These are phyloP conservation scores for Noccaea caerulescens DNA, from an alignment of 345 rosid species.

Conservation along the genomic window DNA sequence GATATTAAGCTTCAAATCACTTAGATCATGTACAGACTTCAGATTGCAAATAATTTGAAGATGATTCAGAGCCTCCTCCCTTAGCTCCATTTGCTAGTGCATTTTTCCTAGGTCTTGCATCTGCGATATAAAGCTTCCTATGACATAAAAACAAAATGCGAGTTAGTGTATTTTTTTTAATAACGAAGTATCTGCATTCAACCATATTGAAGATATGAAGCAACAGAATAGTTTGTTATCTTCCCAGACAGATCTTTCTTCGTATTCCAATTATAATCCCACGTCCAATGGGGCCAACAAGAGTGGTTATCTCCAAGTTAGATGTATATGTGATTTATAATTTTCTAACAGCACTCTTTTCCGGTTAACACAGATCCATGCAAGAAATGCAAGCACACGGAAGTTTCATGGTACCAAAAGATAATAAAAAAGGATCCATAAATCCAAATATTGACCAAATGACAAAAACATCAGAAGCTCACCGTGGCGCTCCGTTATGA, in stretches of 20 bases:
- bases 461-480: conserved; percentile 22
- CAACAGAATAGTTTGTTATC: neutral
- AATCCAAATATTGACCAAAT: conserved; percentile 18
- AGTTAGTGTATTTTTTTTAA: conserved; percentile 1
- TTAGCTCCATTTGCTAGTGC: conserved; percentile 98
- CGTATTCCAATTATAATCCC: conserved; percentile 13
- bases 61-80: conserved; percentile 99
- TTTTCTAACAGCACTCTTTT: conserved; percentile 18
- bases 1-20: conserved; percentile 31
- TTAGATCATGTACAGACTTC: conserved; percentile 64
- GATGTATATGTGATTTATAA: conserved; percentile 22
- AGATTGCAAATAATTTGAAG: conserved; percentile 90
- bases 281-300: conserved; percentile 26
- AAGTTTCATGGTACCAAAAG: conserved; percentile 25
- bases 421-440: conserved; percentile 11
- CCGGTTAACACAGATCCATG: conserved; percentile 19
- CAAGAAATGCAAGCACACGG: conserved; percentile 30
- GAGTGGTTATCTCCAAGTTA: conserved; percentile 19
- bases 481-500: conserved; percentile 60
- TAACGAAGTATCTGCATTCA: conserved; percentile 3
- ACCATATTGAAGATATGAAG: conserved; percentile 26
- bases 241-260: conserved; percentile 11
- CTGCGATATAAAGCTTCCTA: conserved; percentile 96
- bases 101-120: conserved; percentile 98
- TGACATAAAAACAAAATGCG: conserved; percentile 36